Conservation (phyloP, 176 grass and related monocot species). For the Stipa capillata region DNA sequence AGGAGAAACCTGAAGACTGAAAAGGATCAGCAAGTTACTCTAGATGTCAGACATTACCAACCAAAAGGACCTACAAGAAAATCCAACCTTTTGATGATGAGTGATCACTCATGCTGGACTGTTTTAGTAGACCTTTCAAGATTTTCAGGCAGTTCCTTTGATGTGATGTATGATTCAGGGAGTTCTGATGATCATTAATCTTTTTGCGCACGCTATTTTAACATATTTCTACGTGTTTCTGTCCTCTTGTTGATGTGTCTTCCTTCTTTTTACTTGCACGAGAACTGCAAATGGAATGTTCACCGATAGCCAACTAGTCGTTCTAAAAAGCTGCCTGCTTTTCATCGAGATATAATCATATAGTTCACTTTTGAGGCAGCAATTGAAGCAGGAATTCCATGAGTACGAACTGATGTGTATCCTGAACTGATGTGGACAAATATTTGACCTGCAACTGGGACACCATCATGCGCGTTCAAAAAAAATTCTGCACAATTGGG, state of each 20-base stretch:
- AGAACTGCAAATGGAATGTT: background rate
- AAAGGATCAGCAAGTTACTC: background rate
- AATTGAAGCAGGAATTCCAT: no score
- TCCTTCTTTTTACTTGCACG: background rate
- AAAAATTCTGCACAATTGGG: no score
- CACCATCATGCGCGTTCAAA: no score
- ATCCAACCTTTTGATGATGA: background rate
- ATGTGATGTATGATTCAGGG: background rate
- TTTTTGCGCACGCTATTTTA: background rate
- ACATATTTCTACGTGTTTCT: background rate
- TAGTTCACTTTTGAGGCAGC: no score
- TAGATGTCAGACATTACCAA: background rate
- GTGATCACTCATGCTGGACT: background rate
- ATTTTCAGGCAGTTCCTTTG: background rate
- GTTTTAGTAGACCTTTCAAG: background rate
- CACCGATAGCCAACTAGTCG: background rate
- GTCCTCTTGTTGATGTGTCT: background rate
- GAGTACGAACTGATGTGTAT: no score
- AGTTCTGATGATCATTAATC: background rate
- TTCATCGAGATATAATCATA: background rate
- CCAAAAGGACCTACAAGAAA: background rate
- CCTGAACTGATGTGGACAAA: no score
- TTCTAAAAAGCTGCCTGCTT: background rate
- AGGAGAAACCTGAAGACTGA: conserved; percentile 36
- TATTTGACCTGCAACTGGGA: no score